Evolutionary conservation across 345 rosid species (phyloP), one percentile per base, ranked within the genome.

Genomic region (Chamaenerion angustifolium): DNA sequence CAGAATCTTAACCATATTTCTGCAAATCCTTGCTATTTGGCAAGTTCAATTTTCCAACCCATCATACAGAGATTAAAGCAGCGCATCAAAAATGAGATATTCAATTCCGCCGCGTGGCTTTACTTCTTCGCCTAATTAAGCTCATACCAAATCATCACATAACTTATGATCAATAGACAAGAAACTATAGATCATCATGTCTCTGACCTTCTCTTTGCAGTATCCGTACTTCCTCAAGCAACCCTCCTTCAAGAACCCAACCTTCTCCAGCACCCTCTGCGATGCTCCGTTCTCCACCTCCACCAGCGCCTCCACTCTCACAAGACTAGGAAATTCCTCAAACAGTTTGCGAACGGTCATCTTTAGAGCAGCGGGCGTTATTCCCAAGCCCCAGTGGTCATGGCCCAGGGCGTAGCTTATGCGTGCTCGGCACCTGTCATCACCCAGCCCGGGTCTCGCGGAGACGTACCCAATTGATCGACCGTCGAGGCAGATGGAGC

Each of bases 191-290:
- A 72, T 78, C 9, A 79, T 77, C 74, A 56, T 52, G 51, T 79
- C 88, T 57, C 85, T 63, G n/a, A 71, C 27, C 13, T 52, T 63
- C 42, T 86, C 96, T 57, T 79, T 81, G 10, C 17, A 46, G 16
- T 46, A 11, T 11, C 42, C 4, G 7, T 65, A 76, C 55, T 74
- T 83, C 58, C 88, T 76, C 11, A 77, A 63, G 15, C 74, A 75
- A 42, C 85, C 87, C 66, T 81, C 94, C 56, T 66, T 76, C 3
- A 10, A 35, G 58, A 83, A 81, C 46, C 88, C 88, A 63, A 73
- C 84, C 44, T 88, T 82, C 59, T 79, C 82, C 49, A 78, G 56
- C 58, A 70, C 88, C 66, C 64, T 79, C 42, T 71, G 83, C 13
- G 88, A 88, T 1, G 74, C 84, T 0, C 58, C 67, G 43, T 88